These are phyloP conservation scores for Sclerotiophoma versabilis DNA, from an alignment of 2,329 filamentous ascomycete species.

Conservation along the genomic window DNA sequence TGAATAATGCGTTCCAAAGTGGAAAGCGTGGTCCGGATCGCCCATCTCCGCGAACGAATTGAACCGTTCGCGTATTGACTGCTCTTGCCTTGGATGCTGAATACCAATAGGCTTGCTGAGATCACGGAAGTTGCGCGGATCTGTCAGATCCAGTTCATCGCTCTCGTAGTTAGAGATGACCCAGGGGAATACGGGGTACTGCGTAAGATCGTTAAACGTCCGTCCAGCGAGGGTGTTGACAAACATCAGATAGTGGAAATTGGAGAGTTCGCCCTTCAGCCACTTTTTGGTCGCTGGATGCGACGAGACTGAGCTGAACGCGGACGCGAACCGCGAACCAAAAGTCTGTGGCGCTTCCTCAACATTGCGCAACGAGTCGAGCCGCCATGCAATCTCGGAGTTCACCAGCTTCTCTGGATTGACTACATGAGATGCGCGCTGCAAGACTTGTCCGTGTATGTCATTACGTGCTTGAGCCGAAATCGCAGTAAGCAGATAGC, in stretches of 20 bases:
- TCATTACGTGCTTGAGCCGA: conserved; percentile 78
- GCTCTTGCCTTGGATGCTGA: conserved; percentile 77
- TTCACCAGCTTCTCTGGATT: conserved; percentile 73
- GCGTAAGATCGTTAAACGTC: conserved; percentile 97
- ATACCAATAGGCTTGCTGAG: conserved; percentile 96
- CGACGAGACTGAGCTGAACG: conserved; percentile 83
- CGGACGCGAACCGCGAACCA: conserved; percentile 87
- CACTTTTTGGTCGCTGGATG: conserved; percentile 88
- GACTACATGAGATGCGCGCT: conserved; percentile 80
- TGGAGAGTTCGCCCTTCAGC: conserved; percentile 94
- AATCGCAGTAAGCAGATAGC: conserved; percentile 88
- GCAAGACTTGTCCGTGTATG: conserved; percentile 76
- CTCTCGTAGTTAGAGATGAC: conserved; percentile 95
- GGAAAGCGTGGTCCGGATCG: conserved; percentile 79
- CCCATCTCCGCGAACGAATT: conserved; percentile 89
- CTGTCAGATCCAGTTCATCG: conserved; percentile 83
- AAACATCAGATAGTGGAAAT: conserved; percentile 98
- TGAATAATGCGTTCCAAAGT: conserved; percentile 98
- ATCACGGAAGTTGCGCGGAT: conserved; percentile 87
- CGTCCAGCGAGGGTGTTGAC: conserved; percentile 96
- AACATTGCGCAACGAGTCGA: conserved; percentile 79
- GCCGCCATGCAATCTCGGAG: conserved; percentile 88
- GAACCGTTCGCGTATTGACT: conserved; percentile 84
- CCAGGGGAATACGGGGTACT: conserved; percentile 98
- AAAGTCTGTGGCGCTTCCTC: conserved; percentile 71